Evolutionary conservation across 768 basidiomycete genomes (phyloP).

Genomic region (Ramaria sp.): DNA sequence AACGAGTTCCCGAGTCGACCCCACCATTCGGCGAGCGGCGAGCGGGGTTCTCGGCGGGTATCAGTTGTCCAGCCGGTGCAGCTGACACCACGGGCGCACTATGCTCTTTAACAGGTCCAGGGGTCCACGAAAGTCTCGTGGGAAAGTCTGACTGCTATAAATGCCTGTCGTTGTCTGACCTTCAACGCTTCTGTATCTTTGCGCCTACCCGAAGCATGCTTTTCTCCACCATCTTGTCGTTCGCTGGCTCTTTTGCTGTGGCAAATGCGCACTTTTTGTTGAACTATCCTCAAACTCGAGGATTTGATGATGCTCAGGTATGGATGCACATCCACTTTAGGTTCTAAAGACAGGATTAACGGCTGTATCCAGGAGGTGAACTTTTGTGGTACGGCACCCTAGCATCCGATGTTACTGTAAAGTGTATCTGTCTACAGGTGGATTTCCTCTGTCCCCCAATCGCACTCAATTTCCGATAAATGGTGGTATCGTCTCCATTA

Average conservation of each 20-base stretch:
- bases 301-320: conserved; percentile 53
- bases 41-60: not conserved
- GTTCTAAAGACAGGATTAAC: not conserved
- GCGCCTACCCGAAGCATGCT: not conserved
- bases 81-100: not conserved
- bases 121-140: too few species aligned
- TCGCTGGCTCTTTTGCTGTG: conserved; percentile 24
- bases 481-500: conserved; percentile 45
- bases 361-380: conserved; percentile 23
- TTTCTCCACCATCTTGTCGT: not conserved
- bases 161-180: too few species aligned
- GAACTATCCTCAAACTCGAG: conserved; percentile 64
- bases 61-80: not conserved
- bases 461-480: conserved; percentile 62
- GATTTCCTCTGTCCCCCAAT: conserved; percentile 44
- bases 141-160: too few species aligned
- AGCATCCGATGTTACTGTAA: not conserved
- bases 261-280: conserved; percentile 73
- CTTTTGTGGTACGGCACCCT: conserved; percentile 50
- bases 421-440: conserved; percentile 35
- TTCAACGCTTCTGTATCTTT: not conserved
- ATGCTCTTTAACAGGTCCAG: too few species aligned
- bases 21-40: not conserved
- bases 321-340: not conserved
- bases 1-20: not conserved